Base-by-base conservation (phyloP, 139 green algal genomes). In the Chlorella sp. region DNA sequence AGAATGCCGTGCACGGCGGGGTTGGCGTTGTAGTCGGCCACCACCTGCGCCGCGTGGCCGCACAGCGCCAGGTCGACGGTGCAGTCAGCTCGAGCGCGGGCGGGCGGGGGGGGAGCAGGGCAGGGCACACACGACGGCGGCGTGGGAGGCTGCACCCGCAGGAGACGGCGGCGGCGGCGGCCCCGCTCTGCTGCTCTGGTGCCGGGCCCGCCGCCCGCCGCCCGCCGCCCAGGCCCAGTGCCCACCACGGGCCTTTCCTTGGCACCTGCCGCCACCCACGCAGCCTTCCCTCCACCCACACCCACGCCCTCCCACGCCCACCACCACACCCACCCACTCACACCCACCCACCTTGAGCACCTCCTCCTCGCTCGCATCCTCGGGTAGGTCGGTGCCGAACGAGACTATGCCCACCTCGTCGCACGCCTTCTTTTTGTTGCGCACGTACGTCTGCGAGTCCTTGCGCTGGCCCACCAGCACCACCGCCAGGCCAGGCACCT, bases 391-490 rank as follows among this genome's bases (percentile, higher is more conserved):
- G 14, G 84, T 86, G 11, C 86, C 90, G 74, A 97, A 98, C 9
- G 91, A 97, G 2, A 70, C 70, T 60, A 99, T 97, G 64, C 95
- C 95, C 36, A 94, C 91, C 80, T 98, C 93, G 42, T 90, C 89
- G 74, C 95, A 98, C 8, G 90, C 94, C 81, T 96, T 97, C 42
- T 91, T 90, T 86, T 99, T 99, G 86, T 89, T 97, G 45, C 94
- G 86, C 19, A 99, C 96, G 78, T 99, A 99, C 0, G 96, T 99
- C 77, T 98, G 87, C 27, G 91, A 97, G 83, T 99, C 96, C 72
- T 97, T 97, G 61, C 96, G 87, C 63, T 92, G 84, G 12, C 96
- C 96, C 12, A 99, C 96, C 14, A 99, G 89, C 1, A 99, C 92
- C 2, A 99, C 96, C 12, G 96, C 96, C 46, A 99, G 84, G 8